Evolutionary conservation across 2,329 filamentous ascomycete genomes (phyloP), one percentile per base, ranked within the genome.

Genomic region (Fusarium graminum): DNA sequence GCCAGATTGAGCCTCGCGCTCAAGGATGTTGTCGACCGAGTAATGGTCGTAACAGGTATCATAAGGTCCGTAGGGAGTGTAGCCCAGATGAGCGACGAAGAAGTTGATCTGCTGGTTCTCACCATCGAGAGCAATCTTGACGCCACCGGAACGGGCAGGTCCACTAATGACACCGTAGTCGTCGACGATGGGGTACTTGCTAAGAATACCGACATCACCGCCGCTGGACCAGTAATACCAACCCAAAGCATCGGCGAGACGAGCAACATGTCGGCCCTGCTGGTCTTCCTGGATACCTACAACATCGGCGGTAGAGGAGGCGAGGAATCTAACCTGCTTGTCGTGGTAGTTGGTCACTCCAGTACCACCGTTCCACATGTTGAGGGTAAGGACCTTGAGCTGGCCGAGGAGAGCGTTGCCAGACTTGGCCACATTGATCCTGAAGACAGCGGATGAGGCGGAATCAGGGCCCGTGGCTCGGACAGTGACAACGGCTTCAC

Each of bases 11-110:
- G 57, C 69, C 59, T 81, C 80, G 9, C 74, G 69, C 54, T 73
- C 49, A 3, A 80, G 61, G 5, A 81, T 77, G 44, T 73, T 51
- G 2, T 77, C 75, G 4, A 74, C 61, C 3, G 69, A 64, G 71
- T 76, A 74, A 16, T 75, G 69, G 39, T 77, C 70, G 42, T 76
- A 81, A 73, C 80, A 81, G 56, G 80, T 78, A 45, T 80, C 80
- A 59, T 81, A 81, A 0, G 80, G 80, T 0, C 80, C 80, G 42
- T 82, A 81, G 0, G 80, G 80, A 22, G 71, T 67, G 40, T 75
- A 77, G 3, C 75, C 78, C 8, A 81, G 58, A 49, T 81, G 79
- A 39, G 73, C 72, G 26, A 74, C 75, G 71, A 75, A 80, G 43
- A 80, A 68, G 57, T 77, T 76, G 46, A 80, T 66, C 30, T 77